Evolutionary conservation across 257 asterid species (phyloP).

Genomic region (Thymus quinquecostatus): DNA sequence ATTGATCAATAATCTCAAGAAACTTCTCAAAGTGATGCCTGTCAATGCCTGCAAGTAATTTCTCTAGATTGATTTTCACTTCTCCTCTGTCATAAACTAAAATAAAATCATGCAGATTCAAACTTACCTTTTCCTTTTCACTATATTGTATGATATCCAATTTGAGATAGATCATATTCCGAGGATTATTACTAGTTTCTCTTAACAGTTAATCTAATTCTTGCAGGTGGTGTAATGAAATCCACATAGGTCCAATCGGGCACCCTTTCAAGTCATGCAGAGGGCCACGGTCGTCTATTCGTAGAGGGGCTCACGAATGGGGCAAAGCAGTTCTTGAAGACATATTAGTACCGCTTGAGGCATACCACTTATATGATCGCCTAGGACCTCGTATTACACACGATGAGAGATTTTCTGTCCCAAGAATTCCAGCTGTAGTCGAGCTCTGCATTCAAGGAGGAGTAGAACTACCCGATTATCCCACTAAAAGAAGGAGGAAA

Average conservation of each 20-base stretch:
- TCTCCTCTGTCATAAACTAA: not conserved
- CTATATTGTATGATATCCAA: constrained; percentile 13
- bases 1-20: constrained; percentile 83
- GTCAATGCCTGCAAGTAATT: constrained; percentile 88
- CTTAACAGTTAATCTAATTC: constrained; percentile 17
- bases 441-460: constrained; percentile 99
- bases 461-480: constrained; percentile 81
- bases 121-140: not conserved
- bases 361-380: constrained; percentile 86
- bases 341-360: constrained; percentile 67
- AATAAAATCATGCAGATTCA: not conserved
- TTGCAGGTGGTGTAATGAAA: constrained; percentile 90
- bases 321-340: constrained; percentile 71
- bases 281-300: constrained; percentile 67
- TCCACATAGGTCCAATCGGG: constrained; percentile 81
- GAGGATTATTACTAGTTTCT: not conserved
- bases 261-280: constrained; percentile 94
- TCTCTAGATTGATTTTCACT: constrained; percentile 23
- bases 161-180: constrained; percentile 11
- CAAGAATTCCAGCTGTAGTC: constrained; percentile 83
- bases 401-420: constrained; percentile 76
- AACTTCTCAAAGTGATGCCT: constrained; percentile 83
- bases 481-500: constrained; percentile 90
- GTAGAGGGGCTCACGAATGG: constrained; percentile 91
- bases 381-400: constrained; percentile 80